phyloP scores from a whole-genome alignment of 805 yeast genomes.

The Zygoascus bituminiphila region DNA sequence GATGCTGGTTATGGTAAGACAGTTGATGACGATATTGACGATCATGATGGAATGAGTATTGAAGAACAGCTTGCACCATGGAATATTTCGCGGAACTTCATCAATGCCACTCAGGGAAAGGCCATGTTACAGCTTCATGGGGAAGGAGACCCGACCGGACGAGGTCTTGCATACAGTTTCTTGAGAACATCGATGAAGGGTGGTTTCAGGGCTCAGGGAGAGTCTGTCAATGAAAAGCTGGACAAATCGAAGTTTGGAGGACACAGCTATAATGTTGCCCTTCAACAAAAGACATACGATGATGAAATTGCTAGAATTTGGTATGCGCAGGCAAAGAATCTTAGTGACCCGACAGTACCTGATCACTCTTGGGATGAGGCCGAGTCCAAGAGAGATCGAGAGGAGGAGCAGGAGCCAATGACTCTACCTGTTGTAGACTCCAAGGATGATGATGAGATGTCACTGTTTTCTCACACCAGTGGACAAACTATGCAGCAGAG shows the following conservation, averaged over 20 bases:
- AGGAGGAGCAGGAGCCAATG: neutral
- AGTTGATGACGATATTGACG: conserved; percentile 35
- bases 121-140: conserved; percentile 94
- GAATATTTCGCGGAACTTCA: conserved; percentile 87
- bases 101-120: conserved; percentile 90
- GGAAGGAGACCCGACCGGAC: conserved; percentile 90
- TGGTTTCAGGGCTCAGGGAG: conserved; percentile 52
- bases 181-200: conserved; percentile 92
- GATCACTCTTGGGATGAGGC: conserved; percentile 30
- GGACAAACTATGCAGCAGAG: conserved; percentile 21
- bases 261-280: conserved; percentile 70
- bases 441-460: conserved; percentile 32
- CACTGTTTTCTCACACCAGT: conserved; percentile 23
- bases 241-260: conserved; percentile 44
- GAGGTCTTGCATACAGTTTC: conserved; percentile 83
- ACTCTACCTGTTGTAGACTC: conserved; percentile 17
- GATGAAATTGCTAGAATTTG: conserved; percentile 84
- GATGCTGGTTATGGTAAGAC: conserved; percentile 56
- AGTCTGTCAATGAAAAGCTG: conserved; percentile 31
- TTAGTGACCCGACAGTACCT: conserved; percentile 37
- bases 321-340: conserved; percentile 68
- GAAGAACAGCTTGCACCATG: conserved; percentile 89
- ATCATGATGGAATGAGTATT: conserved; percentile 41
- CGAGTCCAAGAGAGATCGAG: conserved; percentile 21
- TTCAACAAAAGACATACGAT: conserved; percentile 86